phyloP scores from a whole-genome alignment of 768 basidiomycete species.

The Chiua virens region DNA sequence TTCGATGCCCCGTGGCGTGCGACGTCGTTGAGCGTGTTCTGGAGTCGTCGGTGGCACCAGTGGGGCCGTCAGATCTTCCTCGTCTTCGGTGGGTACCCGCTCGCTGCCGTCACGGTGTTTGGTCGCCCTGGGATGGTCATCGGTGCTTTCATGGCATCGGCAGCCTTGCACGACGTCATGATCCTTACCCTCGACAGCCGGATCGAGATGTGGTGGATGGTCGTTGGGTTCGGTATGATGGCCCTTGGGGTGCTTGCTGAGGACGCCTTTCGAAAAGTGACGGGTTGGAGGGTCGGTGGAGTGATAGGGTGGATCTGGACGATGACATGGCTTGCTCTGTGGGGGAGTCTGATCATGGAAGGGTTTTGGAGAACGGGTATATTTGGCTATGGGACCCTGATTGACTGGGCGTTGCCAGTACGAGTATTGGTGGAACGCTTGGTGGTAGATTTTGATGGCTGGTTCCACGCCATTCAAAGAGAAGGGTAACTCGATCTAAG shows the following conservation, averaged over 20 bases:
- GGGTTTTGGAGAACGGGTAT: no score
- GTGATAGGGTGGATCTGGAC: no score
- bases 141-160: no score
- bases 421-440: conserved; percentile 11
- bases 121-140: no score
- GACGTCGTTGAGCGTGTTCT: no score
- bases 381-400: conserved; percentile 4
- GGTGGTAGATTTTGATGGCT: no score
- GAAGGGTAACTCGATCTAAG: no score
- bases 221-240: conserved; percentile 55
- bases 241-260: conserved; percentile 52
- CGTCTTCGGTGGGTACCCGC: conserved; percentile 28
- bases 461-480: no score
- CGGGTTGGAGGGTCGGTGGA: no score
- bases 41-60: conserved; percentile 43
- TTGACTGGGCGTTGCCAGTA: not conserved
- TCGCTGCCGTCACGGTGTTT: conserved; percentile 43
- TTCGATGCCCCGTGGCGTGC: no score
- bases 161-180: conserved; percentile 52
- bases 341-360: no score
- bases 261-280: conserved; percentile 19
- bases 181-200: conserved; percentile 51
- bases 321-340: no score
- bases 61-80: conserved; percentile 34
- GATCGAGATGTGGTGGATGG: conserved; percentile 39